Evolutionary conservation across 176 grass and related monocot species (phyloP), one percentile per base, ranked within the genome.

Genomic region (Ensete glaucum): DNA sequence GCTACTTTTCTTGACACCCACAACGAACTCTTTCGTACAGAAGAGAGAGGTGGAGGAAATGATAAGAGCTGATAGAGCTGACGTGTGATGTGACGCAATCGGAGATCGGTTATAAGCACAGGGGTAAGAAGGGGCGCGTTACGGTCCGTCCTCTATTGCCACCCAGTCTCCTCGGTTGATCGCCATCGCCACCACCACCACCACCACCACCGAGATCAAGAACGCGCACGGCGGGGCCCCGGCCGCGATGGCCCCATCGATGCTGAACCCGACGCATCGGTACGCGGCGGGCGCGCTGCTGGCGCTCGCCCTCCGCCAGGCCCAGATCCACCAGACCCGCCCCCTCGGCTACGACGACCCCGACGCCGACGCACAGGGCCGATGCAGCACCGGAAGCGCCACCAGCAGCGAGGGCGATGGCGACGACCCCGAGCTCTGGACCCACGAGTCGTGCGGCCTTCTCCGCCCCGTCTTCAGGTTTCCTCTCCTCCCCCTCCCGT

Each of bases 281-380:
- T 97, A 97, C 86, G 94, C 94, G 12, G 88, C 88, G 49, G 94
- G 89, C 13, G 90, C 94, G 20, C 88, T 98, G 22, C 85, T 98
- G 17, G 94, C 94, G 0, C 80, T 98, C 58, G 81, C 94, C 69
- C 86, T 98, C 78, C 90, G 88, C 53, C 95, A 98, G 88, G 95
- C 95, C 27, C 90, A 98, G 88, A 98, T 87, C 80, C 86, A 91
- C 82, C 95, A 93, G 82, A 81, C 84, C 59, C 76, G 81, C 53
- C 94, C 82, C 57, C 95, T 98, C 17, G 95, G 94, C 78, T 81
- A 76, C 80, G 85, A 88, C 55, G 67, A 63, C 29, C 56, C 85
- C 66, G 85, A 91, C 64, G 75, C 80, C 58, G 84, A 65, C n/a
- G 15, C 65, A 8, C 69, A 25, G 34, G 57, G 81, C 50, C 75